Conservation (phyloP, 2,329 filamentous ascomycete species). For the Tolypocladium tropicale region DNA sequence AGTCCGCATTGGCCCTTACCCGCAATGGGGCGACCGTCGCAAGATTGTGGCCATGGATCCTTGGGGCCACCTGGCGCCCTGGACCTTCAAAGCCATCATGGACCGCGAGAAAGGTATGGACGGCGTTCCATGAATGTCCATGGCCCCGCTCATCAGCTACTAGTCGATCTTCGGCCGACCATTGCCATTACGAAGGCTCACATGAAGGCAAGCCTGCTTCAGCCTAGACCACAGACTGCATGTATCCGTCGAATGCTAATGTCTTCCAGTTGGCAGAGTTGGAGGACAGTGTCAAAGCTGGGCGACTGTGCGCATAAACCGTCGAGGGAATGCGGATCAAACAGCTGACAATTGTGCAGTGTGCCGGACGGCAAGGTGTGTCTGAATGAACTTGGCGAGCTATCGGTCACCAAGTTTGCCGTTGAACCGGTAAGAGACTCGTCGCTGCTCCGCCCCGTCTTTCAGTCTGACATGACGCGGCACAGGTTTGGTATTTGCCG, state of each 20-base stretch:
- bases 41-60: slow-evolving; percentile 99
- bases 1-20: slow-evolving; percentile 78
- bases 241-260: neutral
- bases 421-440: slow-evolving; percentile 68
- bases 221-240: neutral
- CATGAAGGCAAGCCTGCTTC: slow-evolving; percentile 53
- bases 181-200: slow-evolving; percentile 89
- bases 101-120: slow-evolving; percentile 56
- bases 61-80: slow-evolving; percentile 76
- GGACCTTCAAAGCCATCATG: slow-evolving; percentile 72
- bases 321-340: neutral
- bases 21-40: slow-evolving; percentile 78
- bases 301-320: slow-evolving; percentile 50
- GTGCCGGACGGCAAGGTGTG: slow-evolving; percentile 80
- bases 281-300: slow-evolving; percentile 73
- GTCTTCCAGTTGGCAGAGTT: slow-evolving; percentile 65
- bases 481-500: slow-evolving; percentile 65
- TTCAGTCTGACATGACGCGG: neutral
- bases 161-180: slow-evolving; percentile 76
- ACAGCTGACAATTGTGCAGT: slow-evolving; percentile 17
- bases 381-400: slow-evolving; percentile 73
- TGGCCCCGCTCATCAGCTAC: slow-evolving; percentile 3
- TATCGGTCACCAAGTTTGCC: slow-evolving; percentile 92
- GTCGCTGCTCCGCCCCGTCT: neutral
- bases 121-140: neutral